Percentiles rank a stretch among this genome's conserved stretches.
These are phyloP conservation scores for Prunus fruticosa DNA, from an alignment of 306 rosid species.

Conservation along the genomic window DNA sequence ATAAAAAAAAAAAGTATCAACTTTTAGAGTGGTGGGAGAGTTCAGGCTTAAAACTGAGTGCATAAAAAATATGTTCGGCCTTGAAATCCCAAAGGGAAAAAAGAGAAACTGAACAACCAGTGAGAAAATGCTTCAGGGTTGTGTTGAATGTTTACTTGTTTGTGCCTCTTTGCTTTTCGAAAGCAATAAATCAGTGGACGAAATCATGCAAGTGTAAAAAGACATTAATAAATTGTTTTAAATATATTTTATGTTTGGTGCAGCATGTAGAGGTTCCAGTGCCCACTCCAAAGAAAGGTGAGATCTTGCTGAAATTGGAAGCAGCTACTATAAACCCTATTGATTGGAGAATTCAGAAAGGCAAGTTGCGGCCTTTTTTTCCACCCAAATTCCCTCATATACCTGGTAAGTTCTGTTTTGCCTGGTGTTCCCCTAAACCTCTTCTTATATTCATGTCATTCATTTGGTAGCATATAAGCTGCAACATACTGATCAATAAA, in stretches of 20 bases:
- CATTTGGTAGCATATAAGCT: not conserved
- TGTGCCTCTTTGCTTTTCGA: not conserved
- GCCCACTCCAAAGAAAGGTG: slow-evolving; percentile 57
- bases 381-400: slow-evolving; percentile 66
- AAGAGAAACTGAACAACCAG: not conserved
- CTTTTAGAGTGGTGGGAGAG: not conserved
- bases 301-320: slow-evolving; percentile 67
- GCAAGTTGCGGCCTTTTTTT: slow-evolving; percentile 49
- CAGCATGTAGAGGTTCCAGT: slow-evolving; percentile 65
- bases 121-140: not conserved
- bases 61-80: not conserved
- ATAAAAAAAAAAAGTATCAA: not conserved
- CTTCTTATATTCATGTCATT: too few species aligned
- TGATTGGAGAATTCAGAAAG: slow-evolving; percentile 82
- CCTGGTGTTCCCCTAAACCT: not conserved
- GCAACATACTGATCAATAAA: not conserved
- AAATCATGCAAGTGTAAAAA: not conserved
- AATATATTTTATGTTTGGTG: slow-evolving; percentile 3
- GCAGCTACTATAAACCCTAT: slow-evolving; percentile 69
- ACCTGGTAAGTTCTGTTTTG: slow-evolving; percentile 47
- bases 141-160: not conserved
- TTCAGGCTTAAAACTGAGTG: not conserved
- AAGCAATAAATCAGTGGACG: not conserved
- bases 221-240: not conserved
- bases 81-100: not conserved